Percentiles rank a stretch among this genome's conserved stretches.
Conservation (phyloP, 345 rosid genomes). For the Aegle marmelos region DNA sequence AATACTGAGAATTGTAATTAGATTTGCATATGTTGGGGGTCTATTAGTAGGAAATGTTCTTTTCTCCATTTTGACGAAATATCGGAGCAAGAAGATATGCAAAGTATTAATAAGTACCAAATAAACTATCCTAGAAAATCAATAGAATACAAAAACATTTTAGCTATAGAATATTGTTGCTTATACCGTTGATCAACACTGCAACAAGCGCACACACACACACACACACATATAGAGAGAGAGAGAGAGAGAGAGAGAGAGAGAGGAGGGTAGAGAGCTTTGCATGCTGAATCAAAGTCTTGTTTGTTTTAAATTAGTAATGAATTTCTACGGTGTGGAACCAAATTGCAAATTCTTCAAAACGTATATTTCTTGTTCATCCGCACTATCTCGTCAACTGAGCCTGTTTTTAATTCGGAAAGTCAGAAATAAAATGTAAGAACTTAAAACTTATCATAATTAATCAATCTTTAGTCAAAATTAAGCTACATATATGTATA, state of each 20-base stretch:
- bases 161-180: neutral
- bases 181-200: neutral
- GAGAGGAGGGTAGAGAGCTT: neutral
- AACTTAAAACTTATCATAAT: neutral
- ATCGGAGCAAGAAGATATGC: neutral
- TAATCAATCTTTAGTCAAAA: neutral
- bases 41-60: slow-evolving; percentile 7
- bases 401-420: no score
- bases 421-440: neutral
- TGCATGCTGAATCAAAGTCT: neutral
- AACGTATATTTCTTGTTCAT: no score
- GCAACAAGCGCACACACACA: neutral
- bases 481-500: no score
- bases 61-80: slow-evolving; percentile 16
- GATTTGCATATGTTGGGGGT: slow-evolving; percentile 51
- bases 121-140: neutral
- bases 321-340: no score
- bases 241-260: neutral
- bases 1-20: slow-evolving; percentile 60
- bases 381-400: no score
- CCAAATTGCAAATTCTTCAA: no score
- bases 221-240: no score
- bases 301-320: neutral
- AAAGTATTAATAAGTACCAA: neutral
- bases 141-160: neutral